Evolutionary conservation across 768 basidiomycete species (phyloP), one percentile per base, ranked within the genome.

Genomic region (Lactarius tabidus): DNA sequence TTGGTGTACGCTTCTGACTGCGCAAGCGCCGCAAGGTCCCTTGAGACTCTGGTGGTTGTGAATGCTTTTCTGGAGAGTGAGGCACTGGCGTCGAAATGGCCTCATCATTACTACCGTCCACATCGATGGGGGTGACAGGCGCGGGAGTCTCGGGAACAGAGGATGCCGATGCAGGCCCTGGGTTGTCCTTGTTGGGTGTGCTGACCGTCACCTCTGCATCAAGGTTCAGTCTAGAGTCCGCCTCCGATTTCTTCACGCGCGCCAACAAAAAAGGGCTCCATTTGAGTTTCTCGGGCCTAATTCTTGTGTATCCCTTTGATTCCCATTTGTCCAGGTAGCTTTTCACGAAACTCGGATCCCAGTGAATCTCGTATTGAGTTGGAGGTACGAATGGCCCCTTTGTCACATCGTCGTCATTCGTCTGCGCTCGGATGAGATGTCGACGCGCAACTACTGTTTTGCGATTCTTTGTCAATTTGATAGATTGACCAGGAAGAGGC

Each of bases 241-340:
- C 68, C 39, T 75, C 73, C 15, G 71, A 62, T 69, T 75, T 74
- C 61, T 74, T 75, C 51, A 74, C 76, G 59, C 84, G 79, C 6
- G 87, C 80, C 52, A 93, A 75, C 43, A 97, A 77, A 76, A 96
- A 98, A 31, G 96, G 96, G 67, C 88, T 95, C 91, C 96, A 99
- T 72, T 93, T 94, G 66, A 98, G 81, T 74, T 86, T 86, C 72
- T 96, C 93, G 1, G 94, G 88, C 69, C 83, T 85, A 63, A 93
- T 78, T 69, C 76, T 83, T 65, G 94, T 72, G 70, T 93, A 90
- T 6, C 89, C 90, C 76, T 95, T 97, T 51, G 76, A 74, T 67
- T 89, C 87, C 86, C 91, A 91, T 60, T 80, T 81, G 48, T 76
- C 77, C 62, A 97, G 66, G 74, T 89, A 90, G 62, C 79, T 79